Evolutionary conservation across 805 yeast genomes (phyloP), one percentile per base, ranked within the genome.

Genomic region (Ogataea thermomethanolica): DNA sequence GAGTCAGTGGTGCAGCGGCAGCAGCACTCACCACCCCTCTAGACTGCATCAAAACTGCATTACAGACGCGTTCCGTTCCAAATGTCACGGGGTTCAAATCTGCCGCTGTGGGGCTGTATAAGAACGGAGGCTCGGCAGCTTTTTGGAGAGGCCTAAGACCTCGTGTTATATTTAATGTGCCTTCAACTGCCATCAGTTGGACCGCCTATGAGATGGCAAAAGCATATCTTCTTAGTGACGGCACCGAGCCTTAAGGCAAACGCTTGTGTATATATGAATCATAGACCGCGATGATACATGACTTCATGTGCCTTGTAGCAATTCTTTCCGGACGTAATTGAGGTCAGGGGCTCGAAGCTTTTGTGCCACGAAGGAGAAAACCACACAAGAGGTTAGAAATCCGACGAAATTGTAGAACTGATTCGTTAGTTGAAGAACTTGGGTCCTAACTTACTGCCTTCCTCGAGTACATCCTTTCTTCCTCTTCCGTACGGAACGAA

Each of bases 171-270:
- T 84, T 93, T 50, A 89, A 89, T 62, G 89, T 91, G 60, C 99
- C 99, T 15, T 81, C 95, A 33, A 91, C 98, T 7, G 98, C 98
- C 14, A 89, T 91, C 46, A 81, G 95, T 49, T 91, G 98, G 98
- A 91, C 98, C 1, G 87, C 95, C 21, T 91, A 91, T 64, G 99
- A 91, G 62, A 86, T 90, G 91, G 97, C 96, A 31, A 91, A 91
- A 65, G 81, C 78, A 50, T 71, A 82, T 49, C 64, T 81, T 55
- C 59, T 74, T 14, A 46, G 34, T 24, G 35, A 33, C 34, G 33
- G 35, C 17, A 22, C 26, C 31, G 37, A 32, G 21, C 37, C 25
- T 13, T 27, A 26, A 23, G 25, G 42, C 29, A 31, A 33, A 21
- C 17, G 11, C 37, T 21, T 38, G 42, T 38, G 42, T 32, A 38